These are phyloP conservation scores for Populus hybrid DNA, from an alignment of 441 rosid species.

Conservation along the genomic window DNA sequence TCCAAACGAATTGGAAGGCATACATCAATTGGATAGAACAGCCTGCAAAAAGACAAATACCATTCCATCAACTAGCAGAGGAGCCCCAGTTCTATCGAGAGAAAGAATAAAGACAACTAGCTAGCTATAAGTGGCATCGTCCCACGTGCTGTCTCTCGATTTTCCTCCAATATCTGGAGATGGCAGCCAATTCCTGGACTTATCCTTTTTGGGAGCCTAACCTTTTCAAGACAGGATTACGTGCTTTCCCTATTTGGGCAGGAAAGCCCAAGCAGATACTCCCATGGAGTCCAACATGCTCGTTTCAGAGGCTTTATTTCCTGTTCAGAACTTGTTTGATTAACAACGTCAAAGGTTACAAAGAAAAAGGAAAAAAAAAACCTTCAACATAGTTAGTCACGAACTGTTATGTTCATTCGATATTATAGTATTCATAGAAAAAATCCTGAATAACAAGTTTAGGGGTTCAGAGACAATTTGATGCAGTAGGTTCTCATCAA, in stretches of 20 bases:
- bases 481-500: too few relatives aligned
- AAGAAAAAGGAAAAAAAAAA: background rate
- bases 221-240: background rate
- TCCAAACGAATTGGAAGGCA: background rate
- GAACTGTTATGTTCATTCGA: too few relatives aligned
- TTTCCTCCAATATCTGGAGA: background rate
- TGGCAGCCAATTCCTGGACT: slow-evolving; percentile 5
- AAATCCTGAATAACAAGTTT: too few relatives aligned
- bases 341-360: background rate
- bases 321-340: background rate
- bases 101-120: slow-evolving; percentile 1
- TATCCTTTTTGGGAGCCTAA: slow-evolving; percentile 20
- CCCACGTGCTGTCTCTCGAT: slow-evolving; percentile 1
- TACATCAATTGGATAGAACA: background rate
- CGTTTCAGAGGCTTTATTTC: background rate
- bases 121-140: slow-evolving; percentile 1
- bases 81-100: background rate
- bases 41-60: background rate
- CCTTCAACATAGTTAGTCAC: too few relatives aligned
- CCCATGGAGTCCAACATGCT: background rate
- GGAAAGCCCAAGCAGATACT: background rate
- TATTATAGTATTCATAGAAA: too few relatives aligned
- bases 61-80: background rate
- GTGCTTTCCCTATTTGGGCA: slow-evolving; percentile 25
- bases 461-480: too few relatives aligned